These are phyloP conservation scores for Metschnikowia sp. DNA, from an alignment of 805 yeast species.

Conservation along the genomic window DNA sequence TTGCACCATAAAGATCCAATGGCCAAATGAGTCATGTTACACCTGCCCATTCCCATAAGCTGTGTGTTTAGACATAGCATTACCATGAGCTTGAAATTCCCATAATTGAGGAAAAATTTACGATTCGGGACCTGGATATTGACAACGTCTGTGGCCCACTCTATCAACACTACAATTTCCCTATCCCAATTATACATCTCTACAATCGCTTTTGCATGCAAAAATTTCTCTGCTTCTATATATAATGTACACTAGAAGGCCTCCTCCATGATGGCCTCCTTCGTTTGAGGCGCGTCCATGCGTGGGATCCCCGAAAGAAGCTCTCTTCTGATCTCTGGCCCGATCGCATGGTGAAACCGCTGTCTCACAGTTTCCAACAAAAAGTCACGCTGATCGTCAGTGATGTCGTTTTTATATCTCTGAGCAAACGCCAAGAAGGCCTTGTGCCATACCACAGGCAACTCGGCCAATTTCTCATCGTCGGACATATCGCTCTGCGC, in stretches of 20 bases:
- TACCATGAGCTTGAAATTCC: no score
- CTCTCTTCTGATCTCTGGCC: conserved; percentile 94
- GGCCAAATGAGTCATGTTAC: no score
- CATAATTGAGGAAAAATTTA: no score
- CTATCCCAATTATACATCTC: no score
- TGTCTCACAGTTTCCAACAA: conserved; percentile 86
- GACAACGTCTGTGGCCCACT: no score
- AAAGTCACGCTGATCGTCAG: conserved; percentile 98
- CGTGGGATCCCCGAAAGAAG: conserved; percentile 81
- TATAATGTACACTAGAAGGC: conserved; percentile 24
- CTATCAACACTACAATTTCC: no score
- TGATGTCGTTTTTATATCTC: conserved; percentile 93
- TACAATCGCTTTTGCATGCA: no score
- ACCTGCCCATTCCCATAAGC: no score
- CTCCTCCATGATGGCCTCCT: conserved; percentile 38
- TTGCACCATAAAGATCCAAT: no score
- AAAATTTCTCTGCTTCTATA: neutral
- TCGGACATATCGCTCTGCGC: conserved; percentile 40
- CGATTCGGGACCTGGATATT: no score
- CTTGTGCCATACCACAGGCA: conserved; percentile 98
- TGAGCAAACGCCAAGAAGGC: conserved; percentile 93
- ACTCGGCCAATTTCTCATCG: conserved; percentile 46
- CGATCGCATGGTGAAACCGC: conserved; percentile 82
- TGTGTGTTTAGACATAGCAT: no score
- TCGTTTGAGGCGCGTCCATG: conserved; percentile 25